These are phyloP conservation scores for Conoideocrella luteorostrata DNA, from an alignment of 2,329 filamentous ascomycete species.

Conservation along the genomic window DNA sequence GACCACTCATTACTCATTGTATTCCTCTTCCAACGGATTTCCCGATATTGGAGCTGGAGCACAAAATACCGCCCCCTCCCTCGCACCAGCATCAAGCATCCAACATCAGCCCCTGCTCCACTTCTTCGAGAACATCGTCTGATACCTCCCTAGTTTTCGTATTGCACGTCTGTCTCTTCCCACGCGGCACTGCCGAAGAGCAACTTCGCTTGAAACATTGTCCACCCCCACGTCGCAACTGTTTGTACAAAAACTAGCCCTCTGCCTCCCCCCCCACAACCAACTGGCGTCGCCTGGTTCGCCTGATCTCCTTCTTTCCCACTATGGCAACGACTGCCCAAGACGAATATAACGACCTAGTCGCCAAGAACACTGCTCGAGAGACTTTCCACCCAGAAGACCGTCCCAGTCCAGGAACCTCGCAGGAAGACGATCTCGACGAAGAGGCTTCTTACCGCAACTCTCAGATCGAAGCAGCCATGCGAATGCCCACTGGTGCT, in stretches of 20 bases:
- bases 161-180: constrained; percentile 12
- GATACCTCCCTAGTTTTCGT: constrained; percentile 19
- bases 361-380: constrained; percentile 48
- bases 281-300: no score
- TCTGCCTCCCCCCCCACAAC: background rate
- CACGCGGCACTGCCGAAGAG: constrained; percentile 3
- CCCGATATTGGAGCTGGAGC: background rate
- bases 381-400: constrained; percentile 52
- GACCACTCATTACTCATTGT: background rate
- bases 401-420: constrained; percentile 40
- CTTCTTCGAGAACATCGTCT: constrained; percentile 25
- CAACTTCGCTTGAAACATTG: constrained; percentile 4
- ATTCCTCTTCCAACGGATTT: background rate
- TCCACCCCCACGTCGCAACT: background rate
- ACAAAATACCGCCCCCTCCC: background rate
- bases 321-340: constrained; percentile 57
- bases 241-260: constrained; percentile 4
- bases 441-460: constrained; percentile 50
- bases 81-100: no score
- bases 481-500: constrained; percentile 54
- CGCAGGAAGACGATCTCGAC: constrained; percentile 49
- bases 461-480: constrained; percentile 54
- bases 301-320: constrained; percentile 14
- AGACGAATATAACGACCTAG: constrained; percentile 59
- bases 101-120: constrained; percentile 13